Evolutionary conservation across 2,329 filamentous ascomycete genomes (phyloP), one percentile per base, ranked within the genome.

Genomic region (Alternaria sp.): DNA sequence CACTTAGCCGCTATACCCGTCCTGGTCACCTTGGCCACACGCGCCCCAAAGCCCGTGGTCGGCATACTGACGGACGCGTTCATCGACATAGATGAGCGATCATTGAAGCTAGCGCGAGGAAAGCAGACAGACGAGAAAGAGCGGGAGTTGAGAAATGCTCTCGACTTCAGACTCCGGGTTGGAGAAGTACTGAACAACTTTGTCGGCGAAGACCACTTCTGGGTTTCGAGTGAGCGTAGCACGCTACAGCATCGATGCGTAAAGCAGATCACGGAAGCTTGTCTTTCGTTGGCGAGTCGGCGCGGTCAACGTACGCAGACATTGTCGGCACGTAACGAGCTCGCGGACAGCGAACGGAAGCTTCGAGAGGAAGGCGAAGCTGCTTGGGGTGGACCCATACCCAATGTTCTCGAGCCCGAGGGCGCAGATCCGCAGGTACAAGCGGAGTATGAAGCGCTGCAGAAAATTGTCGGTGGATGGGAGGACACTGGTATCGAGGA

Each of bases 1-100:
- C 90, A 91, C 70, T 82, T 90, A 3, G 85, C 88, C n/a, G 87
- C 88, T 15, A 87, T 93, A 64, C 88, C 88, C 65, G 84, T 90
- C 2, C 87, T 92, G 62, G 86, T 87, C 0, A 85, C 88, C 23
- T 78, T 94, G 11, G 86, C 89, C 0, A 80, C 84, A 65, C 84
- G 82, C 60, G 90, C 92, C 55, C 89, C 90, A 0, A 86, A 84
- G 45, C 86, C 89, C 0, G 88, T 89, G 0, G 81, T 87, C 4
- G 84, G 82, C 21, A 89, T 92, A 69, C 80, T 93, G 0, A 79
- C 90, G 0, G 89, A 92, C 23, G 85, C 88, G 45, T 93, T 93
- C 67, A 78, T 91, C 18, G 91, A 94, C 71, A 74, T 86, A 1
- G 89, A 92, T 30, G 76, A 79, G 43, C 71, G 65, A 18, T 77